These are phyloP conservation scores for Sclerotinia trifoliorum DNA, from an alignment of 2,329 filamentous ascomycete genomes.

Conservation along the genomic window DNA sequence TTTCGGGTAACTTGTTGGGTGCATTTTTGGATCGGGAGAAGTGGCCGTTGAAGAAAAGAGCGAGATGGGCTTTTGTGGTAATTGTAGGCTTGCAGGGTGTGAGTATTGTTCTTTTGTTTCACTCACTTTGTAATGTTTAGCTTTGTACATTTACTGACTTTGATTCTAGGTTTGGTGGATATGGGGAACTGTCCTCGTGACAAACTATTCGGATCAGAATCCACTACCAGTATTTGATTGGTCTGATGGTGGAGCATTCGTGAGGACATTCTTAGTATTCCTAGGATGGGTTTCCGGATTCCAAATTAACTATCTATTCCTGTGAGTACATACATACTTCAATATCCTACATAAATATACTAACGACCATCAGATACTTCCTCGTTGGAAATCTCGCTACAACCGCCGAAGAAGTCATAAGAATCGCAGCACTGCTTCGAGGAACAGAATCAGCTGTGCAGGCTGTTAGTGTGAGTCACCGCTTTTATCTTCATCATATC, in stretches of 20 bases:
- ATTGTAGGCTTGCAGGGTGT: constrained; percentile 54
- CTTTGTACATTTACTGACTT: background rate
- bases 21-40: constrained; percentile 33
- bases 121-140: background rate
- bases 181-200: constrained; percentile 66
- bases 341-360: background rate
- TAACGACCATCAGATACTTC: constrained; percentile 55
- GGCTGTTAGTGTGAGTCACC: constrained; percentile 55
- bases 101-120: background rate
- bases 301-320: constrained; percentile 71
- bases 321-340: constrained; percentile 46
- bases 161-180: constrained; percentile 57
- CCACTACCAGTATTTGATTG: constrained; percentile 63
- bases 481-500: background rate
- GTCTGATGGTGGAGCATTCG: constrained; percentile 58
- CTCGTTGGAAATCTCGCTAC: constrained; percentile 64
- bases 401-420: constrained; percentile 62
- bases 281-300: constrained; percentile 66
- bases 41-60: constrained; percentile 32
- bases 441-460: constrained; percentile 73
- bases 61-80: constrained; percentile 33
- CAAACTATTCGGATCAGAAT: constrained; percentile 53
- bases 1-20: constrained; percentile 64
- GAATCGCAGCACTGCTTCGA: constrained; percentile 65
- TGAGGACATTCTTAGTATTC: constrained; percentile 64